Base-by-base conservation (phyloP, 1,139 yeast genomes). In the Zygosaccharomyces sapae region DNA sequence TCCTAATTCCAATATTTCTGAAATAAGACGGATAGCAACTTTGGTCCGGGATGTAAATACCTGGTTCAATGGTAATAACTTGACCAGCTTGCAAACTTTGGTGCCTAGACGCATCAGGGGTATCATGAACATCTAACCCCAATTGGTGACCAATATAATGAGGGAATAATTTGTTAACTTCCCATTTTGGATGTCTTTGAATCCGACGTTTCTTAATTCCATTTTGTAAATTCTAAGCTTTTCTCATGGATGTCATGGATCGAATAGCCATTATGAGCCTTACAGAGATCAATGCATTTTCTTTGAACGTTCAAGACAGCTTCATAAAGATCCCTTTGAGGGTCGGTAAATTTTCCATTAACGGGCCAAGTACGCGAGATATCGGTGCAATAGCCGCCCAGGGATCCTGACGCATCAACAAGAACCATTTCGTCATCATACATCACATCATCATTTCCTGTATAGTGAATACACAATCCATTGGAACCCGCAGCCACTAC, bases 281-380 rank as follows among this genome's bases (percentile, higher is more conserved):
- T 58, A 63, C 95, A 86, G 48, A 78, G 66, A 27, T 77, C 80
- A 54, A 92, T 88, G 61, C 96, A 86, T 46, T 77, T 71, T 63
- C 84, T 85, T 59, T 94, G 88, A 16, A 88, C 94, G 53, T 81
- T 80, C 47, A 94, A 70, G 5, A 92, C 96, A 1, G 92, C 95
- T 57, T 86, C 85, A 63, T 94, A 94, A 30, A 94, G 69, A 53
- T 92, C 98, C 41, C 74, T 75, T 67, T 94, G 98, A 1, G 96
- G 81, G 3, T 71, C 79, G 1, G 85, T 68, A 65, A 92, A 94
- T 44, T 79, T 79, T 1, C 79, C 77, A 31, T 78, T 76, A 45
- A 83, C 85, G 8, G 99, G 98, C 97, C 98, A 94, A 0, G 97
- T 85, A 54, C 98, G 75, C 1, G 97, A 89, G 41, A 94, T 92